These are phyloP conservation scores for Penicillium expansum DNA, from an alignment of 2,329 filamentous ascomycete species.

Conservation along the genomic window DNA sequence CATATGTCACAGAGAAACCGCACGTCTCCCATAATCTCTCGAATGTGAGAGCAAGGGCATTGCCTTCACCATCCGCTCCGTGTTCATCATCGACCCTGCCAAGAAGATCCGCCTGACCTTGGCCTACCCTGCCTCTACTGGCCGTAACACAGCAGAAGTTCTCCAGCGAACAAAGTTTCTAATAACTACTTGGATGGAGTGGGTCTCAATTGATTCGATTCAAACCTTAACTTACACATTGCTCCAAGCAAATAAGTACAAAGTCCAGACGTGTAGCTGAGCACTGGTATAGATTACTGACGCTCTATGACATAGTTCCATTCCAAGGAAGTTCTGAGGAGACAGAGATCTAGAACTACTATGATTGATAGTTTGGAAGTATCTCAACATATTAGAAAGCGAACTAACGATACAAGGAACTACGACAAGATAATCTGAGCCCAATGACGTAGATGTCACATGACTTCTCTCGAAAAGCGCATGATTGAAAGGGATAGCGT, in stretches of 20 bases:
- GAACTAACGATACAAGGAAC: neutral
- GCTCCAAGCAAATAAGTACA: neutral
- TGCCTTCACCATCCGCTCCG: constrained; percentile 89
- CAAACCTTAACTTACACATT: neutral
- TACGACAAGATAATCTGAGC: neutral
- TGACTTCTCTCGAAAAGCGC: neutral
- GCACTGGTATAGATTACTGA: neutral
- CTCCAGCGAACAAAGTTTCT: constrained; percentile 44
- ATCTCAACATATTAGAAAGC: neutral
- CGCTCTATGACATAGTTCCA: neutral
- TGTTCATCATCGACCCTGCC: constrained; percentile 90
- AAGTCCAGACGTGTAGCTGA: neutral
- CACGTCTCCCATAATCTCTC: too few species aligned
- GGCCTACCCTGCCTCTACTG: constrained; percentile 87
- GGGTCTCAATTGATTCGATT: neutral
- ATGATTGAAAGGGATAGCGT: neutral
- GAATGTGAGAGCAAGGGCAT: too few species aligned
- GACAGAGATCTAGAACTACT: neutral
- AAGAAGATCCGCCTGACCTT: constrained; percentile 93
- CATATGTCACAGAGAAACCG: too few species aligned
- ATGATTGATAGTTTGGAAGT: neutral
- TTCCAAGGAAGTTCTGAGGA: neutral
- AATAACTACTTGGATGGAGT: neutral
- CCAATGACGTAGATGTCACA: neutral
- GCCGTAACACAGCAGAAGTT: constrained; percentile 77